These are phyloP conservation scores for Paecilomyces fulvus DNA, from an alignment of 2,329 filamentous ascomycete species.

Conservation along the genomic window DNA sequence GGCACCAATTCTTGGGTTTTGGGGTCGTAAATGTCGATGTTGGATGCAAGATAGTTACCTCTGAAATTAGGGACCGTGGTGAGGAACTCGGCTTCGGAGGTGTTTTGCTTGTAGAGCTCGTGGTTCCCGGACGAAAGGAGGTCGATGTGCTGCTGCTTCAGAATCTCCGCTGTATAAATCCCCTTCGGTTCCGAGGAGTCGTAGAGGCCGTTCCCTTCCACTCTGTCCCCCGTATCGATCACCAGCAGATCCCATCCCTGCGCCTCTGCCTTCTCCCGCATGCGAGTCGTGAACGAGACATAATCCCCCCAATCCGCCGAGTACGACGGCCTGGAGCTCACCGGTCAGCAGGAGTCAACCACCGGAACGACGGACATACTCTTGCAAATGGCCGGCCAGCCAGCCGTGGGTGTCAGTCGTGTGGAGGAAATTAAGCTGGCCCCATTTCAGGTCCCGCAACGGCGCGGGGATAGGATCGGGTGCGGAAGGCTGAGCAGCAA, in stretches of 20 bases:
- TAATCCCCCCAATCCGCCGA: constrained; percentile 98
- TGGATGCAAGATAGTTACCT: constrained; percentile 77
- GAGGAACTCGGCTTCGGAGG: constrained; percentile 68
- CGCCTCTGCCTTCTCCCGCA: constrained; percentile 69
- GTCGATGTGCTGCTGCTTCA: constrained; percentile 74
- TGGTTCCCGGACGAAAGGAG: constrained; percentile 86
- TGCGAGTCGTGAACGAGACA: constrained; percentile 78
- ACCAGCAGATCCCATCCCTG: constrained; percentile 77
- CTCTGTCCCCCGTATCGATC: constrained; percentile 87
- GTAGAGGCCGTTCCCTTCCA: constrained; percentile 92
- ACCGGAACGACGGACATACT: constrained; percentile 46
- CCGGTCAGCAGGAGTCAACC: constrained; percentile 8
- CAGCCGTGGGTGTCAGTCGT: constrained; percentile 96
- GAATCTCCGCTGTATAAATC: constrained; percentile 78
- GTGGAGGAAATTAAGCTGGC: constrained; percentile 93
- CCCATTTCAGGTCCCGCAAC: constrained; percentile 78
- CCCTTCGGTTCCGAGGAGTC: constrained; percentile 84
- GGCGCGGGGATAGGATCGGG: constrained; percentile 70
- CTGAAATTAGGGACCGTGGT: constrained; percentile 76
- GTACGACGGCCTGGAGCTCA: constrained; percentile 61
- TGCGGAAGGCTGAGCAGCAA: constrained; percentile 67
- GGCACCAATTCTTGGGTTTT: constrained; percentile 62
- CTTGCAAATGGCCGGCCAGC: constrained; percentile 86
- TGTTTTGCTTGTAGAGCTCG: constrained; percentile 77
- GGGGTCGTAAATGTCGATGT: constrained; percentile 77